A percentile compares a stretch with the other conserved stretches of the same genome.
These are phyloP conservation scores for Colletotrichum simmondsii DNA, from an alignment of 2,329 filamentous ascomycete genomes.

Conservation along the genomic window DNA sequence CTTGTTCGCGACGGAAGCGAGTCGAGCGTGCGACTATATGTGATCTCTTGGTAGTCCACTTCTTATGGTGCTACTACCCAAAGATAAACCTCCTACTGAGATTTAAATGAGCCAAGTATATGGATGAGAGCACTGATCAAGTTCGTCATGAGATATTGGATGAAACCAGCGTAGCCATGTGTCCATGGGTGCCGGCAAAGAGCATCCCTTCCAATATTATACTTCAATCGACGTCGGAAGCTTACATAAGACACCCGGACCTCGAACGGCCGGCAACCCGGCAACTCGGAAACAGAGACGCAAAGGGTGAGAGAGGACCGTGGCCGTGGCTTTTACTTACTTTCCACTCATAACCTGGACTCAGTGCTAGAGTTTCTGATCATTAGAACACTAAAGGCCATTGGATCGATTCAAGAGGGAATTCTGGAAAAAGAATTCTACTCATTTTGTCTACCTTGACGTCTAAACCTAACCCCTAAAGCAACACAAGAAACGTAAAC, in stretches of 20 bases:
- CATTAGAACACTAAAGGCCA: neutral
- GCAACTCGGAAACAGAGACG: neutral
- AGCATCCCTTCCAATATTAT: neutral
- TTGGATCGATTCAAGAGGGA: too few species aligned
- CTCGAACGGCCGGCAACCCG: neutral
- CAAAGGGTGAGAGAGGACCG: neutral
- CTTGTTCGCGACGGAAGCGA: neutral
- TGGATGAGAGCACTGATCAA: neutral
- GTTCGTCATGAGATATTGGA: neutral
- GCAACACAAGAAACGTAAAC: neutral
- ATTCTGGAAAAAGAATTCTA: neutral
- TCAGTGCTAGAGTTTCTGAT: too few species aligned
- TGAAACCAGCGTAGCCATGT: neutral
- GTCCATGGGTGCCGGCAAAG: too few species aligned
- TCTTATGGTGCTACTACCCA: neutral
- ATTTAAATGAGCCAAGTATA: too few species aligned
- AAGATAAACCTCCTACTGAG: too few species aligned
- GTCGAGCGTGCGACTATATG: neutral
- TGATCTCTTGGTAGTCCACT: neutral
- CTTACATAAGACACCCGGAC: constrained; percentile 22
- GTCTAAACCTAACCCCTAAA: neutral
- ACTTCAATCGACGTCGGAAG: neutral
- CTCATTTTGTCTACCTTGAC: constrained; percentile 17
- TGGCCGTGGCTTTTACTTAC: neutral
- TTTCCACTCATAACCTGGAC: neutral